Conservation (phyloP, 805 yeast species). For the Pichia kluyveri region DNA sequence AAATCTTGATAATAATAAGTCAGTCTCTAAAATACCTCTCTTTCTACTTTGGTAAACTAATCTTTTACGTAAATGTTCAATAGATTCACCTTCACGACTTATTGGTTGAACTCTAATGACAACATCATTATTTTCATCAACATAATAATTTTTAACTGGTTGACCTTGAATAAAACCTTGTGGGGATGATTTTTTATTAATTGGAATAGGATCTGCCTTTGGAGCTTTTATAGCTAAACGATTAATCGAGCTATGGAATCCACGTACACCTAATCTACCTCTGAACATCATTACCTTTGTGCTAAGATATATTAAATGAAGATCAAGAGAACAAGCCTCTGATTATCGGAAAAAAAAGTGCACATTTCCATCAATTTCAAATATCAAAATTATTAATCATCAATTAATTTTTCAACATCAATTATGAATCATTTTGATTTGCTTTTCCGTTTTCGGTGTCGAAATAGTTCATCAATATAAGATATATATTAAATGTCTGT, state of each 20-base stretch:
- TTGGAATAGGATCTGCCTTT: constrained; percentile 6
- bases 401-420: too few relatives aligned
- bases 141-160: constrained; percentile 15
- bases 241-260: background rate
- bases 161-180: constrained; percentile 14
- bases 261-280: background rate
- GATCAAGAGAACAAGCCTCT: too few relatives aligned
- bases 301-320: too few relatives aligned
- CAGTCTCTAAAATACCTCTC: constrained; percentile 92
- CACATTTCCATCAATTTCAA: too few relatives aligned
- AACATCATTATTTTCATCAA: constrained; percentile 32
- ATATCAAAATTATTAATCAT: too few relatives aligned
- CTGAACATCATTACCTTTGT: background rate
- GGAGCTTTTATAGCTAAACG: constrained; percentile 1
- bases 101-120: constrained; percentile 71
- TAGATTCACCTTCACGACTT: constrained; percentile 61
- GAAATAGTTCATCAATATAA: too few relatives aligned
- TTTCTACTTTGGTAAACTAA: constrained; percentile 86
- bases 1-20: constrained; percentile 73
- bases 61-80: constrained; percentile 76
- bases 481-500: background rate
- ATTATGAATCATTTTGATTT: too few relatives aligned
- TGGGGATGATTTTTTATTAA: constrained; percentile 8
- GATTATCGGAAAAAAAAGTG: too few relatives aligned
- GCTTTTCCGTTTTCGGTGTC: too few relatives aligned